phyloP scores from a whole-genome alignment of 257 asterid species.

The Fraxinus anomala region DNA sequence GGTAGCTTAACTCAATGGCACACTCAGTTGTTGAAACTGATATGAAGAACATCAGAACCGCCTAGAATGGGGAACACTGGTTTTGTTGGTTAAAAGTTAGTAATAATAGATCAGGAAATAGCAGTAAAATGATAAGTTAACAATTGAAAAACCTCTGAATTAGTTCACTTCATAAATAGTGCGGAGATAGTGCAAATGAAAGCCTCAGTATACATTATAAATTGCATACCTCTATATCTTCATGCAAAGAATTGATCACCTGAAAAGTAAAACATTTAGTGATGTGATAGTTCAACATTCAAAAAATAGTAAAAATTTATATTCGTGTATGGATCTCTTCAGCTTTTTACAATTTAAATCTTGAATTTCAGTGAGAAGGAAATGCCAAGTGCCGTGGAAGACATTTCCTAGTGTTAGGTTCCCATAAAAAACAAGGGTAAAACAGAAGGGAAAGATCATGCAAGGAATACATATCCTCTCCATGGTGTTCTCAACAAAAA shows the following conservation, averaged over 20 bases:
- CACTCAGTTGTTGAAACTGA: background rate
- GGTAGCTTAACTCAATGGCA: background rate
- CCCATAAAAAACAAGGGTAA: background rate
- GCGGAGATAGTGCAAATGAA: background rate
- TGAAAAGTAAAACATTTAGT: conserved; percentile 30
- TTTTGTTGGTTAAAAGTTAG: background rate
- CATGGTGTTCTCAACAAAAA: background rate
- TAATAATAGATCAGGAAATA: background rate
- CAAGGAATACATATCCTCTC: background rate
- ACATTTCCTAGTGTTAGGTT: background rate
- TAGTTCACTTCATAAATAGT: background rate
- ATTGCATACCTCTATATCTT: conserved; percentile 55
- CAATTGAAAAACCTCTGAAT: background rate
- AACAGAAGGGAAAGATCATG: background rate
- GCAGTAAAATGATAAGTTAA: background rate
- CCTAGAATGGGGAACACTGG: background rate
- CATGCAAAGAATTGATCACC: conserved; percentile 64
- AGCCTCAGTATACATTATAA: conserved; percentile 13
- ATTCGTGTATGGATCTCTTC: background rate
- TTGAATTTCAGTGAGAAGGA: background rate
- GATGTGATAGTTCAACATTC: conserved; percentile 16
- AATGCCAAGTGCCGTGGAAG: conserved; percentile 2
- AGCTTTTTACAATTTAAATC: background rate
- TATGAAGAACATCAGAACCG: background rate
- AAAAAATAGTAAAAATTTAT: conserved; percentile 14